Evolutionary conservation across 345 rosid species (phyloP).

Genomic region (Aegle marmelos): DNA sequence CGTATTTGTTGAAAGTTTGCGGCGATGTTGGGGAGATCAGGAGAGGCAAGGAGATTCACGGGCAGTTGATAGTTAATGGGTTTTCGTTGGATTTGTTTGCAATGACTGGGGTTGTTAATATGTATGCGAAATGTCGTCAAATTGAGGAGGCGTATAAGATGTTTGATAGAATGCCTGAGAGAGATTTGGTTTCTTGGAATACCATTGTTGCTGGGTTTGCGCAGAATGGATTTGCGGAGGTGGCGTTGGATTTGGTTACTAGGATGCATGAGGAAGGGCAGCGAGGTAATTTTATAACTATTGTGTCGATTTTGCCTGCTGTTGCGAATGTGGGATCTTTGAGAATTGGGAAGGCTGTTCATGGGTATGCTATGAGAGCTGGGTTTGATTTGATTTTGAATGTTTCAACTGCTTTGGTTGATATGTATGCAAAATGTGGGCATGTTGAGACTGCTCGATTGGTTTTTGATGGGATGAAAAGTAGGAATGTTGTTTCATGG

Average conservation of each 20-base stretch:
- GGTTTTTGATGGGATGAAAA: constrained; percentile 56
- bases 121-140: constrained; percentile 67
- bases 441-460: constrained; percentile 41
- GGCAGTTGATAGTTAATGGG: constrained; percentile 63
- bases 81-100: constrained; percentile 54
- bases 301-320: constrained; percentile 74
- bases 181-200: constrained; percentile 85
- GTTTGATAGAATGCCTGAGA: constrained; percentile 83
- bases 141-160: constrained; percentile 62
- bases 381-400: constrained; percentile 64
- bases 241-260: constrained; percentile 57
- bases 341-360: constrained; percentile 59
- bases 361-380: constrained; percentile 56
- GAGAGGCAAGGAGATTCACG: constrained; percentile 73
- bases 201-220: constrained; percentile 75
- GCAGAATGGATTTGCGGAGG: constrained; percentile 58
- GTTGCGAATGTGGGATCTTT: constrained; percentile 45
- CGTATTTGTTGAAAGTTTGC: constrained; percentile 66
- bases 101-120: constrained; percentile 64
- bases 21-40: constrained; percentile 53
- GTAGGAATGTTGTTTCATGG: constrained; percentile 69
- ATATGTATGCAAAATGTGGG: constrained; percentile 76
- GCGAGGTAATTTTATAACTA: constrained; percentile 64
- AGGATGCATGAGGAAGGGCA: constrained; percentile 57
- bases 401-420: constrained; percentile 63